A percentile compares a stretch with the other conserved stretches of the same genome.
These are phyloP conservation scores for Ascochyta lentis DNA, from an alignment of 2,329 filamentous ascomycete species.

Conservation along the genomic window DNA sequence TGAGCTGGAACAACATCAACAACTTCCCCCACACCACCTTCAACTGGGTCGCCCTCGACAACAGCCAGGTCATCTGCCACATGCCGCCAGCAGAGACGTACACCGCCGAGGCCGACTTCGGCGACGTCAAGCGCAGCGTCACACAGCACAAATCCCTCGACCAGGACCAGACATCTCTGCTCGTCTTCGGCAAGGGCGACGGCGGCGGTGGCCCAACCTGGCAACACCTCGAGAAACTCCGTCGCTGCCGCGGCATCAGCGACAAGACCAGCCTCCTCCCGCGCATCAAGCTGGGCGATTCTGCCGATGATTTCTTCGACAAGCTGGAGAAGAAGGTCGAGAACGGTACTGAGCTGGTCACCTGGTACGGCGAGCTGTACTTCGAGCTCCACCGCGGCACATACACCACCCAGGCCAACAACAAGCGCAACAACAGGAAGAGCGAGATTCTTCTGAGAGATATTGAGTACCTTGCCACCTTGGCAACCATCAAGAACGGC, in stretches of 20 bases:
- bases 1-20: conserved; percentile 99
- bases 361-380: conserved; percentile 98
- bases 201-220: conserved; percentile 94
- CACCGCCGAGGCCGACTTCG: conserved; percentile 92
- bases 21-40: conserved; percentile 98
- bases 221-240: conserved; percentile 92
- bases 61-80: conserved; percentile 95
- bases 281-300: conserved; percentile 84
- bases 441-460: conserved; percentile 86
- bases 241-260: conserved; percentile 87
- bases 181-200: conserved; percentile 96
- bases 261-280: conserved; percentile 85
- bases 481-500: conserved; percentile 76
- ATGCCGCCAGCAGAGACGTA: conserved; percentile 98
- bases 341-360: conserved; percentile 74
- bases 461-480: conserved; percentile 84
- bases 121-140: conserved; percentile 88
- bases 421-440: conserved; percentile 91
- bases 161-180: conserved; percentile 85
- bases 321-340: conserved; percentile 78
- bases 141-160: conserved; percentile 95
- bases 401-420: conserved; percentile 97
- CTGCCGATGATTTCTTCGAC: conserved; percentile 94
- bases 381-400: conserved; percentile 97
- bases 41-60: conserved; percentile 96